These are phyloP conservation scores for Rossbeevera mucosa DNA, from an alignment of 768 basidiomycete genomes.

Conservation along the genomic window DNA sequence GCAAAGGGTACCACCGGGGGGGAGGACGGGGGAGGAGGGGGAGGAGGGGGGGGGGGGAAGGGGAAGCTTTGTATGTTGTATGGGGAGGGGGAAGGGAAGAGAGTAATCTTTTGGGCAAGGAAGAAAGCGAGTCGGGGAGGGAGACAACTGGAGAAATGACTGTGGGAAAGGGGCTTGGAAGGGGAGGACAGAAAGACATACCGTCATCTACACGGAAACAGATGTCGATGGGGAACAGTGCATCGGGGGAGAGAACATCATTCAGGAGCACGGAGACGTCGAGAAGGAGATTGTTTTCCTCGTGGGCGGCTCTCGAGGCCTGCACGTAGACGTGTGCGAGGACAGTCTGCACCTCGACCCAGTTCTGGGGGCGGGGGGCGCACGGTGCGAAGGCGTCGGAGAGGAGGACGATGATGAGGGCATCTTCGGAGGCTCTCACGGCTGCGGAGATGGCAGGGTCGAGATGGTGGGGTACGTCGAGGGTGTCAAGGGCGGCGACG, in stretches of 20 bases:
- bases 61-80: background rate
- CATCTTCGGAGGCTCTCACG: slow-evolving; percentile 36
- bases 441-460: slow-evolving; percentile 50
- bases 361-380: slow-evolving; percentile 42
- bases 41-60: background rate
- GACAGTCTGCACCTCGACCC: slow-evolving; percentile 68
- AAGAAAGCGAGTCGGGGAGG: slow-evolving; percentile 40
- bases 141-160: slow-evolving; percentile 23
- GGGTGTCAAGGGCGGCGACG: slow-evolving; percentile 49
- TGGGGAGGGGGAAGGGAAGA: slow-evolving; percentile 3
- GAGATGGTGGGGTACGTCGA: slow-evolving; percentile 54
- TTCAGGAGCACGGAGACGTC: slow-evolving; percentile 73
- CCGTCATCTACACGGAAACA: slow-evolving; percentile 44
- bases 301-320: slow-evolving; percentile 71
- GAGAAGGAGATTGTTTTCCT: slow-evolving; percentile 64
- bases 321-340: slow-evolving; percentile 83
- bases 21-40: slow-evolving; percentile 59
- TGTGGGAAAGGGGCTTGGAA: slow-evolving; percentile 1
- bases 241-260: slow-evolving; percentile 45
- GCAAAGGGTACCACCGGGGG: slow-evolving; percentile 93
- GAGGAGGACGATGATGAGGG: slow-evolving; percentile 61
- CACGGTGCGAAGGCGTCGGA: slow-evolving; percentile 51
- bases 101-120: slow-evolving; percentile 30
- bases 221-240: slow-evolving; percentile 34
- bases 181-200: slow-evolving; percentile 25